phyloP scores from a whole-genome alignment of 192 early-diverging fungal species.

The Gigaspora rosea region DNA sequence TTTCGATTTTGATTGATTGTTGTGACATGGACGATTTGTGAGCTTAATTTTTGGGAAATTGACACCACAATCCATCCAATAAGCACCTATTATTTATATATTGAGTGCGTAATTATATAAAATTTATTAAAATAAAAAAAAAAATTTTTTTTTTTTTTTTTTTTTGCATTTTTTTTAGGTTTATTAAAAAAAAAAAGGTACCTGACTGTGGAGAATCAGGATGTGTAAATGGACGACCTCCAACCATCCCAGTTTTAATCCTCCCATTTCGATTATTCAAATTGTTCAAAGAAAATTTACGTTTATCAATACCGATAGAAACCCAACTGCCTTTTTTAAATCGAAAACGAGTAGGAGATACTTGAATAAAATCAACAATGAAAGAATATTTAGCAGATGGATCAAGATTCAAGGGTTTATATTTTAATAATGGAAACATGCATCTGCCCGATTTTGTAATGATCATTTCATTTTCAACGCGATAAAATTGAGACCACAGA shows the following conservation, averaged over 20 bases:
- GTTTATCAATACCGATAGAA: background rate
- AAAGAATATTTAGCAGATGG: slow-evolving; percentile 45
- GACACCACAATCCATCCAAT: slow-evolving; percentile 47
- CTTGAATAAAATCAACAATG: slow-evolving; percentile 47
- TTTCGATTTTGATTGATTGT: background rate
- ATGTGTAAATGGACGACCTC: slow-evolving; percentile 31
- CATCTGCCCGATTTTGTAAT: slow-evolving; percentile 61
- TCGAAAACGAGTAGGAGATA: slow-evolving; percentile 36
- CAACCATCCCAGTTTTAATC: background rate
- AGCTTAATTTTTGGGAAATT: slow-evolving; percentile 57
- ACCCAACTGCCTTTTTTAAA: slow-evolving; percentile 46
- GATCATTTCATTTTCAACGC: slow-evolving; percentile 57
- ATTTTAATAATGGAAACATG: slow-evolving; percentile 54
- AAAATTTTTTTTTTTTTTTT: no score
- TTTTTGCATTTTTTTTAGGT: background rate
- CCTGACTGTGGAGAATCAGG: slow-evolving; percentile 36
- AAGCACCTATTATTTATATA: slow-evolving; percentile 22
- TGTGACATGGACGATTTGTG: slow-evolving; percentile 38
- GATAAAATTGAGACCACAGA: slow-evolving; percentile 49
- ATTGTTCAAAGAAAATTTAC: slow-evolving; percentile 12
- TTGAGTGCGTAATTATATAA: background rate
- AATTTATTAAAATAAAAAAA: no score
- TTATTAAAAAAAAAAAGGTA: background rate
- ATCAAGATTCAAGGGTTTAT: slow-evolving; percentile 43
- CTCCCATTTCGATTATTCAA: slow-evolving; percentile 7